Evolutionary conservation across 257 asterid genomes (phyloP).

Genomic region (Hygrophila difformis): DNA sequence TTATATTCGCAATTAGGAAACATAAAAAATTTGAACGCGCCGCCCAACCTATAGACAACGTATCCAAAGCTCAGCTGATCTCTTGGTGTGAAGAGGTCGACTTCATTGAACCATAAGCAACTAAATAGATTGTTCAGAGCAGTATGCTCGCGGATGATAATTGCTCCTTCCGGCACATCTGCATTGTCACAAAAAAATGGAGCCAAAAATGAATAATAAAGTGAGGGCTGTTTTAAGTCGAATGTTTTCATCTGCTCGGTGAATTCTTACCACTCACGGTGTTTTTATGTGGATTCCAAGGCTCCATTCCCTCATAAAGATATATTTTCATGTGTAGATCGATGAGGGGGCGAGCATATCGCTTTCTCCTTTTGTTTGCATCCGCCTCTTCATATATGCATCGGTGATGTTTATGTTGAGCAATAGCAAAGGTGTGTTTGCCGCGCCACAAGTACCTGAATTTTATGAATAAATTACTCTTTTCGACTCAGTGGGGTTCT

Average conservation of each 20-base stretch:
- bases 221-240: neutral
- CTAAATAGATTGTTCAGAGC: slow-evolving; percentile 70
- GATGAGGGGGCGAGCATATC: slow-evolving; percentile 94
- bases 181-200: slow-evolving; percentile 8
- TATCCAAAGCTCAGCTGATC: slow-evolving; percentile 98
- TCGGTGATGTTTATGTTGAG: slow-evolving; percentile 85
- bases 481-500: neutral
- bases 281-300: slow-evolving; percentile 62
- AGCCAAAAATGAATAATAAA: neutral
- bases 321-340: slow-evolving; percentile 89
- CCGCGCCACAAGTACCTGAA: slow-evolving; percentile 90
- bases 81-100: slow-evolving; percentile 86
- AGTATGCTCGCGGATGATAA: slow-evolving; percentile 87
- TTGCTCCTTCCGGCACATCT: slow-evolving; percentile 99
- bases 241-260: neutral
- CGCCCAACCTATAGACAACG: slow-evolving; percentile 68
- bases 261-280: slow-evolving; percentile 54
- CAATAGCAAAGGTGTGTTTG: slow-evolving; percentile 87
- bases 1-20: slow-evolving; percentile 94
- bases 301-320: slow-evolving; percentile 76
- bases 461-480: slow-evolving; percentile 1
- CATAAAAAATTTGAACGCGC: slow-evolving; percentile 59
- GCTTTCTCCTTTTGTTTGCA: slow-evolving; percentile 84
- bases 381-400: slow-evolving; percentile 86
- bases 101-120: slow-evolving; percentile 99